These are phyloP conservation scores for Termitomyces sp. DNA, from an alignment of 768 basidiomycete genomes.

Conservation along the genomic window DNA sequence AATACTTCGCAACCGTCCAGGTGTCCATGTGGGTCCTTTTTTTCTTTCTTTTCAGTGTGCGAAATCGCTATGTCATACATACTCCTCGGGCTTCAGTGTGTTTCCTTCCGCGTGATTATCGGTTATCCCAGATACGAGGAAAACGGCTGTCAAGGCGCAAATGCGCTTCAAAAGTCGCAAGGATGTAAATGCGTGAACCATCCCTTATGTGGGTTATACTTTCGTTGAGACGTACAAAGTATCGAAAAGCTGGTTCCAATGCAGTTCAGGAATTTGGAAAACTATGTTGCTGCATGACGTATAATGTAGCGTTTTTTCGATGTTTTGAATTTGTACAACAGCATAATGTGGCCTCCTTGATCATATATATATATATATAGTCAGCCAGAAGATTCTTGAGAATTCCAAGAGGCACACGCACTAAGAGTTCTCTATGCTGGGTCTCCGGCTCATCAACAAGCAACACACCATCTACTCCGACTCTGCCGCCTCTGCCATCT, in stretches of 20 bases:
- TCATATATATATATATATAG: too few species aligned
- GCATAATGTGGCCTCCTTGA: constrained; percentile 5
- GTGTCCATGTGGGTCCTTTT: neutral
- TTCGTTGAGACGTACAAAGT: neutral
- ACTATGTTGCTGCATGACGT: neutral
- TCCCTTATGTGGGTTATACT: neutral
- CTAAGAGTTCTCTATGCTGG: constrained; percentile 14
- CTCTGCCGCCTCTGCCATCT: constrained; percentile 7
- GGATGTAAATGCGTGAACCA: neutral
- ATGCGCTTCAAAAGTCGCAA: neutral
- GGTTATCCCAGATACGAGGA: neutral
- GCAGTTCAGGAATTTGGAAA: neutral
- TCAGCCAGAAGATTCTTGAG: neutral
- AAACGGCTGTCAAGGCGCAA: neutral
- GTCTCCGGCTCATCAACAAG: neutral
- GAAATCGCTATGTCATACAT: neutral
- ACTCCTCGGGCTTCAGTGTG: neutral
- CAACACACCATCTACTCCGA: constrained; percentile 10
- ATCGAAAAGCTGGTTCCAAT: neutral
- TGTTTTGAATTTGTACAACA: constrained; percentile 6
- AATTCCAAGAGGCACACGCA: neutral
- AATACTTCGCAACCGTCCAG: too few species aligned
- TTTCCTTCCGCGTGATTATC: neutral
- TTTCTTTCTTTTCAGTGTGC: neutral
- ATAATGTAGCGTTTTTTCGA: neutral